phyloP scores from a whole-genome alignment of 345 rosid genomes.

The Turnera subulata region DNA sequence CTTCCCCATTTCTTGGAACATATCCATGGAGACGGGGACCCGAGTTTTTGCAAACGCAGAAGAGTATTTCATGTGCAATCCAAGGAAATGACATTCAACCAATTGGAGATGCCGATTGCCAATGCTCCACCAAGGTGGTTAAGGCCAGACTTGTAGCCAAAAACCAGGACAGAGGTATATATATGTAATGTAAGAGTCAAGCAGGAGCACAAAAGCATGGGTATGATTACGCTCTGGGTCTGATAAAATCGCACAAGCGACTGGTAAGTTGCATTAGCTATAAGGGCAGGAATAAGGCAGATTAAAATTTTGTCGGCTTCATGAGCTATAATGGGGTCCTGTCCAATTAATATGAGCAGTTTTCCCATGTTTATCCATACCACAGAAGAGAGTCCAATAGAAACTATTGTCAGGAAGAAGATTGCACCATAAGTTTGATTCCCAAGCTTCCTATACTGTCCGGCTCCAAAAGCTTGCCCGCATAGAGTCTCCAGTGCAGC shows the following conservation, averaged over 20 bases:
- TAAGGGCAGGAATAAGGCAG: constrained; percentile 19
- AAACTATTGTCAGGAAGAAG: constrained; percentile 5
- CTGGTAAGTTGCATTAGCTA: constrained; percentile 18
- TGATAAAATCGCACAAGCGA: constrained; percentile 17
- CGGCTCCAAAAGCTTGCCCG: constrained; percentile 26
- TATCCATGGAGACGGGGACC: constrained; percentile 10
- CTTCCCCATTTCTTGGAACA: constrained; percentile 18
- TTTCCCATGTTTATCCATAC: constrained; percentile 22
- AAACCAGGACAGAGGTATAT: too few relatives aligned
- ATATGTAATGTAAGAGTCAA: constrained; percentile 17
- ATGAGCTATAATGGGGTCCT: constrained; percentile 16
- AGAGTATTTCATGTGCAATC: too few relatives aligned
- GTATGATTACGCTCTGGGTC: constrained; percentile 16
- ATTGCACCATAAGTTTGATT: constrained; percentile 17
- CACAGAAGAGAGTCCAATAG: constrained; percentile 2
- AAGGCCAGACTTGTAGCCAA: too few relatives aligned
- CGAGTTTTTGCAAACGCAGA: constrained; percentile 26
- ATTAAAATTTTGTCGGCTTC: constrained; percentile 16
- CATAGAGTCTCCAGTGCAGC: constrained; percentile 14
- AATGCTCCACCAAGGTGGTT: too few relatives aligned
- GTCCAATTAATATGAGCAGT: constrained; percentile 11
- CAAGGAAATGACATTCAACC: too few relatives aligned
- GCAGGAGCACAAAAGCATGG: constrained; percentile 16
- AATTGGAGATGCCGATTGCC: too few relatives aligned
- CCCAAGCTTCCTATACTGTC: constrained; percentile 19